These are phyloP conservation scores for Colletotrichum caudatum DNA, from an alignment of 2,329 filamentous ascomycete species.

Conservation along the genomic window DNA sequence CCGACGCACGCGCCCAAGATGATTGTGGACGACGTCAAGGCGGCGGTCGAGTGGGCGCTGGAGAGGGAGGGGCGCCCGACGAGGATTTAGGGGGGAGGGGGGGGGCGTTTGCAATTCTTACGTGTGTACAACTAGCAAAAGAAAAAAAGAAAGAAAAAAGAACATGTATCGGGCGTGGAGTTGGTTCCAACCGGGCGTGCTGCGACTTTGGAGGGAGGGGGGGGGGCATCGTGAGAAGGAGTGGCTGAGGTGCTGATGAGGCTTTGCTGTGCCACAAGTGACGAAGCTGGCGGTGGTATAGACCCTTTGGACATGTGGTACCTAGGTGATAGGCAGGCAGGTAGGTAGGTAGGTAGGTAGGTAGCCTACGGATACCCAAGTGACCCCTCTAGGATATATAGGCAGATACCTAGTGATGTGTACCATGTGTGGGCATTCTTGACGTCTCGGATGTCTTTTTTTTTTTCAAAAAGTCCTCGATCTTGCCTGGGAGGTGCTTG, in stretches of 20 bases:
- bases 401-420: not conserved
- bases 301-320: too few species aligned
- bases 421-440: too few species aligned
- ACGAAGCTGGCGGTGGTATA: not conserved
- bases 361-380: not conserved
- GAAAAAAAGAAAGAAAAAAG: too few species aligned
- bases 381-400: too few species aligned
- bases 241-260: not conserved
- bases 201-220: too few species aligned
- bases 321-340: too few species aligned
- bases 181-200: not conserved
- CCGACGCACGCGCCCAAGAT: conserved; percentile 73
- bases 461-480: too few species aligned
- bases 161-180: not conserved
- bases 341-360: not conserved
- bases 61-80: conserved; percentile 60
- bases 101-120: not conserved
- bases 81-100: conserved; percentile 15
- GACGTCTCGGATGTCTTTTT: too few species aligned
- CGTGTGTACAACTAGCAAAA: too few species aligned
- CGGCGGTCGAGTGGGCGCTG: conserved; percentile 82
- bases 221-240: not conserved
- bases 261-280: conserved; percentile 23
- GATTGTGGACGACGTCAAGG: conserved; percentile 79
- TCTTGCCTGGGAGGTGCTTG: too few species aligned